phyloP scores from a whole-genome alignment of 2,329 filamentous ascomycete genomes.

The Phialophora verrucosa region DNA sequence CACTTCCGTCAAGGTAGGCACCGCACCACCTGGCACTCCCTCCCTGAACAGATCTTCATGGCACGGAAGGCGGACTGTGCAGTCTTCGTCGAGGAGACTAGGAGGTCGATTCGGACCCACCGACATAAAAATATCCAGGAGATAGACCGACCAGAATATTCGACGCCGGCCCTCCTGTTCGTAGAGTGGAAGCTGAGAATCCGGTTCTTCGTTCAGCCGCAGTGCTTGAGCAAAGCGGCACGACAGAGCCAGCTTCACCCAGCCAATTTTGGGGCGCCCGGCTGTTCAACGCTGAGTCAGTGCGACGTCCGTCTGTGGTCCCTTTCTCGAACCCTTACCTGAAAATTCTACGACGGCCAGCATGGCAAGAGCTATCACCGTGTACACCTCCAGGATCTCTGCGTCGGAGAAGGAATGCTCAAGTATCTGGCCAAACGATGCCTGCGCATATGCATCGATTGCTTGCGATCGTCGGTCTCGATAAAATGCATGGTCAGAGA shows the following conservation, averaged over 20 bases:
- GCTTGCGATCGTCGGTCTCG: slow-evolving; percentile 37
- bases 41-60: slow-evolving; percentile 26
- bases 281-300: neutral
- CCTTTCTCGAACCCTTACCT: slow-evolving; percentile 39
- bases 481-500: slow-evolving; percentile 42
- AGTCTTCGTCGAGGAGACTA: slow-evolving; percentile 70
- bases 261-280: slow-evolving; percentile 33
- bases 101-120: slow-evolving; percentile 90
- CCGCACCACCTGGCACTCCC: neutral
- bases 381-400: slow-evolving; percentile 42
- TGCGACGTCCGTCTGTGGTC: neutral
- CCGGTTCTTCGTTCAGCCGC: slow-evolving; percentile 43
- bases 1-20: slow-evolving; percentile 23
- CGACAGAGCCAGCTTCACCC: slow-evolving; percentile 47
- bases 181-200: slow-evolving; percentile 54
- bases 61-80: slow-evolving; percentile 35
- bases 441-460: slow-evolving; percentile 40
- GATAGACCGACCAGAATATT: slow-evolving; percentile 95
- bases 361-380: slow-evolving; percentile 47
- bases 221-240: slow-evolving; percentile 67
- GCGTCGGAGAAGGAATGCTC: slow-evolving; percentile 44
- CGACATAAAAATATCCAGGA: slow-evolving; percentile 84
- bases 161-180: slow-evolving; percentile 85
- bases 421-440: slow-evolving; percentile 46
- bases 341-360: slow-evolving; percentile 49